Evolutionary conservation across 164 flowering plant genomes (phyloP), one percentile per base, ranked within the genome.

Genomic region (Vitis amurensis): DNA sequence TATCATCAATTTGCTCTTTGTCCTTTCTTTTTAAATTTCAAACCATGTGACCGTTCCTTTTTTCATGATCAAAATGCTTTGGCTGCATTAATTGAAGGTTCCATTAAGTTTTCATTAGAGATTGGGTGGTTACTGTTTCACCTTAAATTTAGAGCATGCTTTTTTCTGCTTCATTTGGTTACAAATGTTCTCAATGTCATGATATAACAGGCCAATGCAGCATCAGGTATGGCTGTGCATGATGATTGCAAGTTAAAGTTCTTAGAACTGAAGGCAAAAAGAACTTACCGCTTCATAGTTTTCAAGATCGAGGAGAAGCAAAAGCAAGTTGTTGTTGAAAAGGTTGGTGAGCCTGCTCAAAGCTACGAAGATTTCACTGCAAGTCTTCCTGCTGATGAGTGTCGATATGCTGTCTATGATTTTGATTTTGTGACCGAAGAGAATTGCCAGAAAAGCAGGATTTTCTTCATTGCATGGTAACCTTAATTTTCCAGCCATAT

Each of bases 381-480:
- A 19, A 37, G 69, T 55, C 79, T 77, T 51, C 79, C 79, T 49
- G 70, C 50, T 30, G 62, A 77, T 66, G 79, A 77, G 64, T 77
- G 79, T 52, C 76, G 79, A 31, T 77, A 77, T 61, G 79, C 79
- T 48, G 68, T 77, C 50, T 77, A 64, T 49, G 79, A 76, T 52
- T 76, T 71, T 60, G 79, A 76, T 55, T 76, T 68, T 51, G 76
- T 76, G 60, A 76, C 79, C 13, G 73, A 23, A 10, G 79, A 77
- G 67, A 73, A 73, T 64, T 72, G 76, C 70, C 75, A 72, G 66
- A 76, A 72, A 55, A 76, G 79, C 75, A 68, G 76, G 72, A 76
- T 76, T n/a, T 76, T 76, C 69, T 76, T 76, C 73, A 76, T 76
- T 72, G 79, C 79, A 11, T 76, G 79, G 79, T 76, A 72, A 51